Evolutionary conservation across 306 rosid species (phyloP), one percentile per base, ranked within the genome.

Genomic region (Styphnolobium japonicum): DNA sequence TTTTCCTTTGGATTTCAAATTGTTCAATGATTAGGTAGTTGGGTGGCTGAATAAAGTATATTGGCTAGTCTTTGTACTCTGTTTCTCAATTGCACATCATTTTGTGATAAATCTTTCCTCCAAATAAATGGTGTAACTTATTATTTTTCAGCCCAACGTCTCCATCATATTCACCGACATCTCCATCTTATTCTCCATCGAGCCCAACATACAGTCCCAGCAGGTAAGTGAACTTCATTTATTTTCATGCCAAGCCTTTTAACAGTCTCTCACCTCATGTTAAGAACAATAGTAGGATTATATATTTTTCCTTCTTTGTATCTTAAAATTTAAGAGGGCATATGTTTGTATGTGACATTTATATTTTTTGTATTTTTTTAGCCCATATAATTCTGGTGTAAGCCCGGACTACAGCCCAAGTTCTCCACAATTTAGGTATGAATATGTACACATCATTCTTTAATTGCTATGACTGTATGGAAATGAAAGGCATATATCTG

Each of bases 201-300:
- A 95, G 98, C 87, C 98, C 98, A 48, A 91, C 98, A 1, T 92
- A 91, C 81, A 94, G 95, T 85, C 98, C 98, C 21, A 90, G 96
- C 91, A 95, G 99, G 99, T 93, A 86, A 81, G 88, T 72, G 61
- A 71, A 57, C 15, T 75, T 62, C 34, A 19, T 51, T 10, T 76
- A 34, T 68, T 74, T n/a, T 81, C 64, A 14, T 58, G 42, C 16
- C 27, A 53, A 79, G 37, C 58, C 45, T 68, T 48, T 18, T 33
- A 39, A 31, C 25, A 55, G 10, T 65, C n/a, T n/a, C n/a, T 55
- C 8, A 46, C 52, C 71, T 63, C 16, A 1, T 22, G 19, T 63
- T 10, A 25, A 27, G 78, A 62, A 42, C 18, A 68, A 1, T 42
- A 16, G 19, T 62, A 40, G 4, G 18, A 31, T 40, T 1, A 11